A percentile compares a stretch with the other conserved stretches of the same genome.
These are phyloP conservation scores for Citrus sinensis DNA, from an alignment of 345 rosid species.

Conservation along the genomic window DNA sequence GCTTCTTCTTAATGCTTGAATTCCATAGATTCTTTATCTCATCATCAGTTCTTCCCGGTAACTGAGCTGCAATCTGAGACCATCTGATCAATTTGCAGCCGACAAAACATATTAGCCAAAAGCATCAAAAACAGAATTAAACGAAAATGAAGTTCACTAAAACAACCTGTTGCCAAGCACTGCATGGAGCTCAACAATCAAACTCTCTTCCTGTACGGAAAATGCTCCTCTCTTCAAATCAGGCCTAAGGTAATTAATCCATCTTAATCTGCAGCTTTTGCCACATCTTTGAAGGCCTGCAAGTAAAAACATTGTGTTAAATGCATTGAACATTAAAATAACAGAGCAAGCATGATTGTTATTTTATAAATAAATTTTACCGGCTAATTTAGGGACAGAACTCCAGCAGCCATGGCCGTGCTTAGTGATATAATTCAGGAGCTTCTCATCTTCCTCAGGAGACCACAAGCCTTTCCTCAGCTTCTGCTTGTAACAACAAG, in stretches of 20 bases:
- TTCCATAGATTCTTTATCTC: slow-evolving; percentile 73
- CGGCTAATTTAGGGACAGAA: slow-evolving; percentile 82
- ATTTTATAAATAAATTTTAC: slow-evolving; percentile 2
- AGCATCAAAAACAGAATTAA: not conserved
- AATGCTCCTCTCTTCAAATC: slow-evolving; percentile 89
- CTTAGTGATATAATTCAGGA: slow-evolving; percentile 59
- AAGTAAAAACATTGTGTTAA: not conserved
- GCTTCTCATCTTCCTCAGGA: slow-evolving; percentile 88
- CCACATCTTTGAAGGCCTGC: slow-evolving; percentile 81
- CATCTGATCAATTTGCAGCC: slow-evolving; percentile 37
- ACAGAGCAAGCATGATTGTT: not conserved
- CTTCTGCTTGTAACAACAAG: slow-evolving; percentile 79
- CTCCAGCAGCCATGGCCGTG: slow-evolving; percentile 90
- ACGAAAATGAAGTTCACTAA: not conserved
- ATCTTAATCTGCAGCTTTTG: slow-evolving; percentile 75
- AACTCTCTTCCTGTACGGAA: slow-evolving; percentile 69
- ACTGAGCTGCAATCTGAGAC: slow-evolving; percentile 64
- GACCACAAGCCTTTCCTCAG: slow-evolving; percentile 88
- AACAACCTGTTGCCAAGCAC: slow-evolving; percentile 68
- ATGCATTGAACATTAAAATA: not conserved
- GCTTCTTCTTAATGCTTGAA: slow-evolving; percentile 64
- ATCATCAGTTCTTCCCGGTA: slow-evolving; percentile 65
- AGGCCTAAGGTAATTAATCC: slow-evolving; percentile 87
- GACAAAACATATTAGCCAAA: not conserved
- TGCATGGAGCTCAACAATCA: slow-evolving; percentile 73